phyloP scores from a whole-genome alignment of 345 rosid genomes.

The Hibiscus trionum region DNA sequence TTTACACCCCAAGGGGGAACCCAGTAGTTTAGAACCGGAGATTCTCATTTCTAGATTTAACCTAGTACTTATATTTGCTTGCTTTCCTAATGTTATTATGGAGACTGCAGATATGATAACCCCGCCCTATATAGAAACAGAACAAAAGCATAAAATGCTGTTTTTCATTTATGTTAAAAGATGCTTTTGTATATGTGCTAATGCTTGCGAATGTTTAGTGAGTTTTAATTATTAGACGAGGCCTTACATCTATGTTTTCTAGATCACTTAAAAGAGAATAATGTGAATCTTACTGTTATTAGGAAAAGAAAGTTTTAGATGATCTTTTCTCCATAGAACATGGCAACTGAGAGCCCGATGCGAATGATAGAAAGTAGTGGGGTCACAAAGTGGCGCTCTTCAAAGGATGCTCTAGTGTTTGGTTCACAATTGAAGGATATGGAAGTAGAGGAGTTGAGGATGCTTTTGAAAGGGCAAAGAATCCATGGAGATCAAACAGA shows the following conservation, averaged over 20 bases:
- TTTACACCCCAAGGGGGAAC: neutral
- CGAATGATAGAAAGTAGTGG: slow-evolving; percentile 62
- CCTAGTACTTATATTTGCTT: neutral
- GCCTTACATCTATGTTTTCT: neutral
- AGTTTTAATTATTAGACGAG: neutral
- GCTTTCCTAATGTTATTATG: neutral
- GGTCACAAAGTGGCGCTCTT: slow-evolving; percentile 46
- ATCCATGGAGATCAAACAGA: slow-evolving; percentile 39
- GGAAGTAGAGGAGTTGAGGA: slow-evolving; percentile 69
- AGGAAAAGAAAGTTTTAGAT: slow-evolving; percentile 19
- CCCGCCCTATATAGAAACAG: neutral
- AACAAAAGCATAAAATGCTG: neutral
- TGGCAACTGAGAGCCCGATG: slow-evolving; percentile 88
- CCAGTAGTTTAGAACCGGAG: neutral
- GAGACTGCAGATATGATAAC: neutral
- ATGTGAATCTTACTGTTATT: slow-evolving; percentile 20
- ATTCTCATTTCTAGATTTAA: neutral
- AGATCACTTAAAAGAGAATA: neutral
- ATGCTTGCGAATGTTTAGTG: neutral
- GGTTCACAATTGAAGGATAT: slow-evolving; percentile 45
- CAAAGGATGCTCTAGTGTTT: slow-evolving; percentile 45
- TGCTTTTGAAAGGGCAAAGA: slow-evolving; percentile 59
- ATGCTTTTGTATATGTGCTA: neutral
- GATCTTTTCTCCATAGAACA: slow-evolving; percentile 22
- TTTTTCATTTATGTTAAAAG: neutral